Conservation (phyloP, 495 filamentous ascomycete species). For the Penicillium odoratum region DNA sequence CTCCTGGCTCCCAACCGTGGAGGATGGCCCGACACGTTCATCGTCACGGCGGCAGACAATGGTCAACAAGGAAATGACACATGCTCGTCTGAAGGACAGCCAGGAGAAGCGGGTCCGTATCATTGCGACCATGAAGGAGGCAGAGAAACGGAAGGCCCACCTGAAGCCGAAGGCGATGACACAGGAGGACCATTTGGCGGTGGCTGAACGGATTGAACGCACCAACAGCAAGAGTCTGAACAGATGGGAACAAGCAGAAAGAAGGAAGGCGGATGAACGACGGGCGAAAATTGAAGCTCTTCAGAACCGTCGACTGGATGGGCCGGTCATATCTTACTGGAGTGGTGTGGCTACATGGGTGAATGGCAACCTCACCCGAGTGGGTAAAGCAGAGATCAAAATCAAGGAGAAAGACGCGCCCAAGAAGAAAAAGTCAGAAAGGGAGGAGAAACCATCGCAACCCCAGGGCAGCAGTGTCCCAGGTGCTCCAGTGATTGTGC, state of each 20-base stretch:
- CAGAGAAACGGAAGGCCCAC: slow-evolving; percentile 74
- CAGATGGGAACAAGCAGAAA: slow-evolving; percentile 90
- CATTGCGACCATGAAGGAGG: slow-evolving; percentile 83
- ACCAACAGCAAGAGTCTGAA: slow-evolving; percentile 88
- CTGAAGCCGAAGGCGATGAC: slow-evolving; percentile 79
- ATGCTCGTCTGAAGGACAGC: slow-evolving; percentile 78
- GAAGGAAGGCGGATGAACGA: slow-evolving; percentile 78
- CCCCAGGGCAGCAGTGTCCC: not conserved
- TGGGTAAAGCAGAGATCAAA: slow-evolving; percentile 67
- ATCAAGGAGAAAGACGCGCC: slow-evolving; percentile 43
- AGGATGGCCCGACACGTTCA: slow-evolving; percentile 77
- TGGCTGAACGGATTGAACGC: slow-evolving; percentile 80
- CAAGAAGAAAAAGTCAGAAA: slow-evolving; percentile 33
- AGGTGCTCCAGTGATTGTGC: not conserved
- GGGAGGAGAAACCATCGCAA: slow-evolving; percentile 12
- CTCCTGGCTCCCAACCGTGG: slow-evolving; percentile 80
- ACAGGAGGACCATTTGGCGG: slow-evolving; percentile 80
- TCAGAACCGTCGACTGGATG: slow-evolving; percentile 80
- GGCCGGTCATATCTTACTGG: slow-evolving; percentile 90
- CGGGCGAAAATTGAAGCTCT: slow-evolving; percentile 78
- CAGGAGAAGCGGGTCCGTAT: slow-evolving; percentile 77
- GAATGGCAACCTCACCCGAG: slow-evolving; percentile 72
- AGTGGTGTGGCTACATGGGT: slow-evolving; percentile 80
- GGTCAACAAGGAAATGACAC: slow-evolving; percentile 78
- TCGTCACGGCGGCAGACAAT: slow-evolving; percentile 83